phyloP scores from a whole-genome alignment of 1,284 basidiomycete species.

The Trametes pubescens region DNA sequence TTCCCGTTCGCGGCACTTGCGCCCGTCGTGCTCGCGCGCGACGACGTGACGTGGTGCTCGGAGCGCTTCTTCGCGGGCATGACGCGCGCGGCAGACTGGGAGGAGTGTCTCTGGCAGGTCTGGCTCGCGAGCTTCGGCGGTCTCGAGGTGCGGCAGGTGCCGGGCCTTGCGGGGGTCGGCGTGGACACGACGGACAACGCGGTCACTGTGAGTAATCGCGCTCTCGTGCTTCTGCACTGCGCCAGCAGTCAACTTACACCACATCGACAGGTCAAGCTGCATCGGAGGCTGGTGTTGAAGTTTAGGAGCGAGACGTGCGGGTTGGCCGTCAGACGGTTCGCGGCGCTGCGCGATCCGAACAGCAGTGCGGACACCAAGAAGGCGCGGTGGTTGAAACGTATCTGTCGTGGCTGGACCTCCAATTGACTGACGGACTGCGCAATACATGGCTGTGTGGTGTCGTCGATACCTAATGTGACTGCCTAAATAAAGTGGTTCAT shows the following conservation, averaged over 20 bases:
- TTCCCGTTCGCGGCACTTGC: conserved; percentile 50
- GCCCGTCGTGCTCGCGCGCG: conserved; percentile 56
- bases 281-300: conserved; percentile 53
- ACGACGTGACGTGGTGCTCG: conserved; percentile 67
- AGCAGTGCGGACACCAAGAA: conserved; percentile 39
- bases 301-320: conserved; percentile 65
- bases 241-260: background rate
- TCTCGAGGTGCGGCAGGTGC: conserved; percentile 40
- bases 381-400: conserved; percentile 44
- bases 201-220: conserved; percentile 21
- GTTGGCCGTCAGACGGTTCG: conserved; percentile 53
- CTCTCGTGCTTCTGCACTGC: background rate
- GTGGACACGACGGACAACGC: conserved; percentile 8
- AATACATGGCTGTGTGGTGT: background rate
- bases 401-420: conserved; percentile 40
- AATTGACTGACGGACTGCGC: conserved; percentile 5
- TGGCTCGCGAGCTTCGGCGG: conserved; percentile 63
- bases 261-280: conserved; percentile 47
- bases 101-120: conserved; percentile 74
- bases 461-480: background rate
- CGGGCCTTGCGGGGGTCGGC: conserved; percentile 17
- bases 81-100: conserved; percentile 62
- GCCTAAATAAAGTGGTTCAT: background rate
- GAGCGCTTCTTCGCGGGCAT: conserved; percentile 60
- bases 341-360: conserved; percentile 41